Percentiles rank a stretch among this genome's conserved stretches.
These are phyloP conservation scores for Peronospora destructor DNA, from an alignment of 352 stramenopile species.

Conservation along the genomic window DNA sequence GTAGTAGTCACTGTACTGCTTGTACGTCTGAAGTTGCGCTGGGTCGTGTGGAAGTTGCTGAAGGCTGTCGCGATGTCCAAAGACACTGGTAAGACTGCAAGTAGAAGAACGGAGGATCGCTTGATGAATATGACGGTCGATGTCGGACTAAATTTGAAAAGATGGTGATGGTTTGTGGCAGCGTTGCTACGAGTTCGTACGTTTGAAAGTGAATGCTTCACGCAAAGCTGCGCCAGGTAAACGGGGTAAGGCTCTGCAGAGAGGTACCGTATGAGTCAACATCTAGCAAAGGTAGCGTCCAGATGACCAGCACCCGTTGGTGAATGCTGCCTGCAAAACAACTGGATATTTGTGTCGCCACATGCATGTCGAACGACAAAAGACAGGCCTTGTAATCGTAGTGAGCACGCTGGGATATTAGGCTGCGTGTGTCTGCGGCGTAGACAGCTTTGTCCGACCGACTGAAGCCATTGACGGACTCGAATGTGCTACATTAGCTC, in stretches of 20 bases:
- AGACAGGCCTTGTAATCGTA: too few species aligned
- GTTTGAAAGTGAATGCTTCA: slow-evolving; percentile 12
- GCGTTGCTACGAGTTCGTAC: slow-evolving; percentile 14
- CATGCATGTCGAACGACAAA: neutral
- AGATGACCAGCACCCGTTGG: slow-evolving; percentile 10
- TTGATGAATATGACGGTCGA: slow-evolving; percentile 19
- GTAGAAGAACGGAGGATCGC: slow-evolving; percentile 17
- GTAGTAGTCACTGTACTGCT: slow-evolving; percentile 24
- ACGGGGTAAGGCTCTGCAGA: too few species aligned
- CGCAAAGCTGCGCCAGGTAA: neutral
- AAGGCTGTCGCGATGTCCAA: slow-evolving; percentile 11
- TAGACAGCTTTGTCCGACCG: neutral
- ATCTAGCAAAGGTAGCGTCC: slow-evolving; percentile 10
- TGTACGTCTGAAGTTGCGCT: slow-evolving; percentile 28
- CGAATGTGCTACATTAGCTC: too few species aligned
- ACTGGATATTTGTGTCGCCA: neutral
- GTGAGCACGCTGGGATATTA: too few species aligned
- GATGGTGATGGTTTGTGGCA: neutral
- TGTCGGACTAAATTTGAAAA: slow-evolving; percentile 1
- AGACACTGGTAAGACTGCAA: slow-evolving; percentile 12
- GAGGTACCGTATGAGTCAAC: too few species aligned
- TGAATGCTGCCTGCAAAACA: slow-evolving; percentile 23
- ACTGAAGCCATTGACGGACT: too few species aligned
- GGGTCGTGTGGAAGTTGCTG: slow-evolving; percentile 14
- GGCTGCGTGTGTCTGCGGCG: neutral